Evolutionary conservation across 257 asterid genomes (phyloP), one percentile per base, ranked within the genome.

Genomic region (Striga asiatica): DNA sequence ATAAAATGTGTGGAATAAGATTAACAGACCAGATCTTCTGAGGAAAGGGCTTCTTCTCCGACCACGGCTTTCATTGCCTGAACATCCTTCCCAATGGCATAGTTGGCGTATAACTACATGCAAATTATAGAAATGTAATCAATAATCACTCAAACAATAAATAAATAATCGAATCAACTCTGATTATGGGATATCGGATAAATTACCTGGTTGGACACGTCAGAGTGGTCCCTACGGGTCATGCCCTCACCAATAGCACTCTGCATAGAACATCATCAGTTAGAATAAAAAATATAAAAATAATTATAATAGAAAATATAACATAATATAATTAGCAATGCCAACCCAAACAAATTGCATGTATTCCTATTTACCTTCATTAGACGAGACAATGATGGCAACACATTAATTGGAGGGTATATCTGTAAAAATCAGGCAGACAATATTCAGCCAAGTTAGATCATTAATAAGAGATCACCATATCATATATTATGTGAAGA

Each of bases 191-290:
- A 43, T 43, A n/a, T 43, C 29, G 54, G 49, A 23, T 12, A 5
- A 38, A 27, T 34, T 61, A 81, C 97, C 89, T 89, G 98, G 79
- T 89, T 89, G 56, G 98, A 89, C 58, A 89, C 98, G 63, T 89
- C 98, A 23, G 98, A 75, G 68, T 89, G 98, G 70, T 89, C 98
- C 75, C 80, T 76, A 54, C 96, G 88, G 27, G 97, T 89, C 98
- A 89, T 89, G 64, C 98, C 98, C 78, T 91, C 96, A 54, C 98
- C 98, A 67, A 91, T 91, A 72, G 96, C 96, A 78, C 96, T 91
- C 96, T 91, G 84, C 66, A 71, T 60, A 60, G 45, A 19, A 21
- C 29, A 60, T 45, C 18, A 29, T 47, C 54, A 50, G 50, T 49
- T 47, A 50, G 50, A 56, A 24, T 27, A 27, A 14, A 37, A 8